Evolutionary conservation across 2,329 filamentous ascomycete genomes (phyloP), one percentile per base, ranked within the genome.

Genomic region (Lasiodiplodia hormozganensis): DNA sequence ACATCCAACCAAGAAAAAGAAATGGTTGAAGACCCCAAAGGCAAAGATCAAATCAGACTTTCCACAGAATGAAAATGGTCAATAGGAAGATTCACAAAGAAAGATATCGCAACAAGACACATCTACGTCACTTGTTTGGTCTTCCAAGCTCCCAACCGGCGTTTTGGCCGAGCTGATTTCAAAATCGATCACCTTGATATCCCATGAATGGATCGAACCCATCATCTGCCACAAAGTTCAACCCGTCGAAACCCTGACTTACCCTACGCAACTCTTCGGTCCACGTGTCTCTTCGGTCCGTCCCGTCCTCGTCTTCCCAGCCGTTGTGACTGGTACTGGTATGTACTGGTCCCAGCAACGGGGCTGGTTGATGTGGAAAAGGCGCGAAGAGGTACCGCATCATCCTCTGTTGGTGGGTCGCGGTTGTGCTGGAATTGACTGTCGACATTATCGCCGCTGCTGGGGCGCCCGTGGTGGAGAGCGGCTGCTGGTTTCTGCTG

Each of bases 131-230:
- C 10, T 21, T 21, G 43, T 47, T 47, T 4, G n/a, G 18, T 6
- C n/a, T 47, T 47, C 18, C 43, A 47, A 10, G 43, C 43, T 47
- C 43, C 7, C 43, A 12, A 47, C 2, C 43, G 43, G 21, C 3
- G 10, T n/a, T 21, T 21, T 47, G 7, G 18, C n/a, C 21, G 18
- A n/a, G 43, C 21, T 31, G 54, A 57, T 40, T 28, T 28, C 16
- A 7, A 7, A 43, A 11, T 67, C 28, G 58, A 36, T 68, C 57
- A 23, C 66, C 66, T 16, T 60, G 66, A 47, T 68, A 71, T 25
- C 73, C 72, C 73, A 74, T 73, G 56, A 73, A 74, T 40, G 72
- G 71, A 69, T 74, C 72, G 43, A 72, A 72, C 69, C 70, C 71
- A 38, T 72, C 72, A 53, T 72, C 71, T 7, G 68, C 70, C n/a